Conservation (phyloP, 208 protist genomes). For the Wallacemonas sp. region DNA sequence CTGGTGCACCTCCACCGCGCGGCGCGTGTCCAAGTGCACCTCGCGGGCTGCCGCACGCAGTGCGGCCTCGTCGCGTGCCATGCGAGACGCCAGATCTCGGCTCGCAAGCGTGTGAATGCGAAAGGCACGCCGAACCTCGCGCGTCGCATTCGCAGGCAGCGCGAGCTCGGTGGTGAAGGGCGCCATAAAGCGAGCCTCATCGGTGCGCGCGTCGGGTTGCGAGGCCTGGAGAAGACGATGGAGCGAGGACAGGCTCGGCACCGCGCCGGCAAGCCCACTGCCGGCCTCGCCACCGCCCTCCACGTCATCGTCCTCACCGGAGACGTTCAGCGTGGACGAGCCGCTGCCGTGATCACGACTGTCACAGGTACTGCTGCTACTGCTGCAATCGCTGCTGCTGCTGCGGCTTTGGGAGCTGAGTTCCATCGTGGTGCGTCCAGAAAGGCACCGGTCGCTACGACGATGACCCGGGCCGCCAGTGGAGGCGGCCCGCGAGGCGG, state of each 20-base stretch:
- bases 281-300: constrained; percentile 17
- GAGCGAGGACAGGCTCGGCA: constrained; percentile 24
- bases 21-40: constrained; percentile 40
- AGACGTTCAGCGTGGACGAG: constrained; percentile 12
- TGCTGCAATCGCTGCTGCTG: constrained; percentile 3
- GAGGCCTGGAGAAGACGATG: constrained; percentile 23
- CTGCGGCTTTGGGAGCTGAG: constrained; percentile 4
- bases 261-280: constrained; percentile 24
- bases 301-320: constrained; percentile 8
- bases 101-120: constrained; percentile 35
- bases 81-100: constrained; percentile 33
- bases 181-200: constrained; percentile 15
- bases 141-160: constrained; percentile 20
- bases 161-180: constrained; percentile 11
- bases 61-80: constrained; percentile 33
- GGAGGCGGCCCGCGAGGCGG: too few species aligned
- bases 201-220: constrained; percentile 21
- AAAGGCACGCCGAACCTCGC: constrained; percentile 28
- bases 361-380: neutral
- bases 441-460: neutral
- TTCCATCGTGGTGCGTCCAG: too few species aligned
- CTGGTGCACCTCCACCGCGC: constrained; percentile 25
- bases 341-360: neutral
- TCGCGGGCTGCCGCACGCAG: constrained; percentile 33
- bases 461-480: too few species aligned